A percentile compares a stretch with the other conserved stretches of the same genome.
Conservation (phyloP, 495 filamentous ascomycete species). For the Aspergillus cavernicola region DNA sequence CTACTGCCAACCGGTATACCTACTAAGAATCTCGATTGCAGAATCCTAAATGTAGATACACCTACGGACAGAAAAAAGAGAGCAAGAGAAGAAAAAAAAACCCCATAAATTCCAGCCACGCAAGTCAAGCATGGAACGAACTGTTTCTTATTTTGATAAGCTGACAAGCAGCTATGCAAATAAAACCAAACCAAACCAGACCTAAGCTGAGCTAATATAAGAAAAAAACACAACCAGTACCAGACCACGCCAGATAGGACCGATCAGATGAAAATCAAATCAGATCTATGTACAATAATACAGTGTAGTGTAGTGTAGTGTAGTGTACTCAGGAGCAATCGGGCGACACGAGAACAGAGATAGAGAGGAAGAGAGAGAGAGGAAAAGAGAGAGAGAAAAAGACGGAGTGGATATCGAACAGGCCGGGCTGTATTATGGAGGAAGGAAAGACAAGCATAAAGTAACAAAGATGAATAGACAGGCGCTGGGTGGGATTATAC, state of each 20-base stretch:
- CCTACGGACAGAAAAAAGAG: too few species aligned
- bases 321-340: not conserved
- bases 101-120: not conserved
- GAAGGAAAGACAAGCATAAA: constrained; percentile 6
- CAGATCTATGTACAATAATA: constrained; percentile 1
- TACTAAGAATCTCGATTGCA: too few species aligned
- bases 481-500: not conserved
- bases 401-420: constrained; percentile 4
- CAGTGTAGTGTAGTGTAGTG: too few species aligned
- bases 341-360: not conserved
- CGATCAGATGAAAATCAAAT: not conserved
- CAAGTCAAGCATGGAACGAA: constrained; percentile 5
- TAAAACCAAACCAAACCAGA: not conserved
- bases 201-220: not conserved
- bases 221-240: not conserved
- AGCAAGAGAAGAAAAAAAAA: not conserved
- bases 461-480: not conserved
- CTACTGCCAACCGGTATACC: too few species aligned
- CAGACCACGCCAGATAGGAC: constrained; percentile 1
- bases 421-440: constrained; percentile 5
- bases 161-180: not conserved
- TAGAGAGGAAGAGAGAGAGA: not conserved
- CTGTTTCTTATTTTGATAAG: not conserved
- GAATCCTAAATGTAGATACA: too few species aligned
- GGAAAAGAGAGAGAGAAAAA: not conserved